phyloP scores from a whole-genome alignment of 129 eudicot genomes.

The Lactuca sativa region DNA sequence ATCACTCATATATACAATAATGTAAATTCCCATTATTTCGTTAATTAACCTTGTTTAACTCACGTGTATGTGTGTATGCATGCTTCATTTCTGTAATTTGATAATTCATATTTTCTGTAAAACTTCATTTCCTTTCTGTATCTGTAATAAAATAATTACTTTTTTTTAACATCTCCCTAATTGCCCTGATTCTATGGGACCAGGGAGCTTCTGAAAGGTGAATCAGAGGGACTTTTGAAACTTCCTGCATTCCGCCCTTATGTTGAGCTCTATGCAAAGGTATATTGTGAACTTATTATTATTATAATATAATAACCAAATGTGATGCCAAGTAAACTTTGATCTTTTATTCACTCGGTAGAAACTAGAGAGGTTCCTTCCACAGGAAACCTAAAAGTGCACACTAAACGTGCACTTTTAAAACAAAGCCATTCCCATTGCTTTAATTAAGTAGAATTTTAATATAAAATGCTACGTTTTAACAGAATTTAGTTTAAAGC shows the following conservation, averaged over 20 bases:
- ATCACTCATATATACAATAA: too few relatives aligned
- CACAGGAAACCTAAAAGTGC: too few relatives aligned
- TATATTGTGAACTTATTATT: slow-evolving; percentile 8
- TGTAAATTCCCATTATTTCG: too few relatives aligned
- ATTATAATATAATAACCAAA: neutral
- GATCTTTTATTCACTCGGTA: neutral
- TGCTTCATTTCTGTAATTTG: slow-evolving; percentile 49
- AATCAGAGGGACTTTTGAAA: slow-evolving; percentile 76
- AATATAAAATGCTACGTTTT: too few relatives aligned
- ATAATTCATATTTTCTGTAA: slow-evolving; percentile 87
- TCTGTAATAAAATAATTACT: neutral
- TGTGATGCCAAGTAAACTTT: slow-evolving; percentile 11
- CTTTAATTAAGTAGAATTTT: too few relatives aligned
- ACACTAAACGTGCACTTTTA: too few relatives aligned
- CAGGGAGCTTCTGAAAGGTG: slow-evolving; percentile 94
- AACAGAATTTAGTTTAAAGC: too few relatives aligned
- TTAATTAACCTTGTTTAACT: too few relatives aligned
- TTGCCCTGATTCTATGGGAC: slow-evolving; percentile 16
- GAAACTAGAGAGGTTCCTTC: too few relatives aligned
- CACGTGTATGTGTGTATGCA: too few relatives aligned
- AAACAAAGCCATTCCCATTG: too few relatives aligned
- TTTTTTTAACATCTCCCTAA: too few relatives aligned
- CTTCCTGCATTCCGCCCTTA: slow-evolving; percentile 69
- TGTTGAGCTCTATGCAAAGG: slow-evolving; percentile 86
- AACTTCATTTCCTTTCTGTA: slow-evolving; percentile 18